phyloP scores from a whole-genome alignment of 2,329 filamentous ascomycete species.

The Macrophomina pseudophaseolina region DNA sequence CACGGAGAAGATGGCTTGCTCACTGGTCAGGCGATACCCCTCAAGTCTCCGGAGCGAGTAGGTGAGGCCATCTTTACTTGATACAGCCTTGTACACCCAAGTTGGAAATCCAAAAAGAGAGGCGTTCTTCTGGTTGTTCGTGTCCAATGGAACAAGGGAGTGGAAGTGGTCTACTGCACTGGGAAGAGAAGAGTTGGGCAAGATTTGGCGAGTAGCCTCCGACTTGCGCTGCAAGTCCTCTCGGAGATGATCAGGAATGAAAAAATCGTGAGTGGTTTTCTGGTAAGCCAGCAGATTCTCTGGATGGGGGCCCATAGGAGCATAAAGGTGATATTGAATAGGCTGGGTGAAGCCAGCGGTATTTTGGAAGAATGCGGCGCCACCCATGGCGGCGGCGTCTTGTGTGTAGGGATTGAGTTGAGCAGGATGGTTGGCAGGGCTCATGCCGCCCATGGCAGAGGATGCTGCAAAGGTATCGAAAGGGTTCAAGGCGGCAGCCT shows the following conservation, averaged over 20 bases:
- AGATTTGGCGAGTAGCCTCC: slow-evolving; percentile 81
- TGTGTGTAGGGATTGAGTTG: slow-evolving; percentile 74
- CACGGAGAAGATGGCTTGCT: slow-evolving; percentile 83
- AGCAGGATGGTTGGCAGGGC: slow-evolving; percentile 43
- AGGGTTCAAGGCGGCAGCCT: slow-evolving; percentile 37
- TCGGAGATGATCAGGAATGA: slow-evolving; percentile 82
- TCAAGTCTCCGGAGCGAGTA: slow-evolving; percentile 88
- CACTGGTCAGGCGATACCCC: slow-evolving; percentile 86
- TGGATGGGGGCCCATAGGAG: slow-evolving; percentile 80
- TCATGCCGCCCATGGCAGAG: slow-evolving; percentile 40
- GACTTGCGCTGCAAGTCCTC: slow-evolving; percentile 89
- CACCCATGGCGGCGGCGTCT: slow-evolving; percentile 66
- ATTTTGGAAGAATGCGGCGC: slow-evolving; percentile 69
- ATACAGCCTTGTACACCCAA: slow-evolving; percentile 95
- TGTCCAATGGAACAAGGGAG: slow-evolving; percentile 87
- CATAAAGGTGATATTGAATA: slow-evolving; percentile 87
- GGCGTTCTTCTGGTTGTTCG: slow-evolving; percentile 76
- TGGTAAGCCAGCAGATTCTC: slow-evolving; percentile 86
- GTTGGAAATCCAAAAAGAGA: slow-evolving; percentile 84
- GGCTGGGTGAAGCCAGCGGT: slow-evolving; percentile 61
- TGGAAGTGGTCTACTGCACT: slow-evolving; percentile 84
- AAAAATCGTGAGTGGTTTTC: slow-evolving; percentile 85
- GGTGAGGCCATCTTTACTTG: slow-evolving; percentile 84
- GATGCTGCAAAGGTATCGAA: slow-evolving; percentile 53
- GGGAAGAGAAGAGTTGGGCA: slow-evolving; percentile 79